These are phyloP conservation scores for Penicillium tannophilum DNA, from an alignment of 495 filamentous ascomycete genomes.

Conservation along the genomic window DNA sequence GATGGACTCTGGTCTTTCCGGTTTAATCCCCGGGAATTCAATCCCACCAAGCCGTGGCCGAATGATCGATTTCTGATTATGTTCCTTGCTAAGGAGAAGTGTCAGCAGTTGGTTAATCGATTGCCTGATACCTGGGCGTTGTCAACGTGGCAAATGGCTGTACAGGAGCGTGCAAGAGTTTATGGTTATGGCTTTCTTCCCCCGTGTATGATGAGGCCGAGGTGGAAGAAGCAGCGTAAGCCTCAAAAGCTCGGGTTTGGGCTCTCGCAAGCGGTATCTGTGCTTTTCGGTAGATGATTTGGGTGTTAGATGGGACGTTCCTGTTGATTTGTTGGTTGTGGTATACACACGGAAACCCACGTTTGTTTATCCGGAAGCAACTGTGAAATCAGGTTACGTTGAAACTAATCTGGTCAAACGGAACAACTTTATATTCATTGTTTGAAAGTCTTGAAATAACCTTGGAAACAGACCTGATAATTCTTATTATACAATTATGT, in stretches of 20 bases:
- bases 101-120: conserved; percentile 1
- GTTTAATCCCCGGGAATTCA: not conserved
- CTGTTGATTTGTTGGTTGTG: not conserved
- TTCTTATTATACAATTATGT: too few relatives aligned
- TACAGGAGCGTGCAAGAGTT: not conserved
- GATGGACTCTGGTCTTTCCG: not conserved
- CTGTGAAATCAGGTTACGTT: too few relatives aligned
- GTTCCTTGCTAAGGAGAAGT: not conserved
- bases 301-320: not conserved
- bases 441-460: too few relatives aligned
- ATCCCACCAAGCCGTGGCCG: not conserved
- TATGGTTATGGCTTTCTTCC: conserved; percentile 1
- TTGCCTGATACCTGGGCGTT: not conserved
- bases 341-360: too few relatives aligned
- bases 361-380: not conserved
- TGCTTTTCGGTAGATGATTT: not conserved
- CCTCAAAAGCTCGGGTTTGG: not conserved
- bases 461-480: too few relatives aligned
- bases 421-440: too few relatives aligned
- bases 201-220: not conserved
- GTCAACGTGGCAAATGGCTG: not conserved
- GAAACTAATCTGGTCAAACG: too few relatives aligned
- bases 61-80: not conserved
- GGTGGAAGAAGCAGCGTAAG: not conserved
- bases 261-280: not conserved